Evolutionary conservation across 192 early-diverging fungal species (phyloP).

Genomic region (Podila horticola): DNA sequence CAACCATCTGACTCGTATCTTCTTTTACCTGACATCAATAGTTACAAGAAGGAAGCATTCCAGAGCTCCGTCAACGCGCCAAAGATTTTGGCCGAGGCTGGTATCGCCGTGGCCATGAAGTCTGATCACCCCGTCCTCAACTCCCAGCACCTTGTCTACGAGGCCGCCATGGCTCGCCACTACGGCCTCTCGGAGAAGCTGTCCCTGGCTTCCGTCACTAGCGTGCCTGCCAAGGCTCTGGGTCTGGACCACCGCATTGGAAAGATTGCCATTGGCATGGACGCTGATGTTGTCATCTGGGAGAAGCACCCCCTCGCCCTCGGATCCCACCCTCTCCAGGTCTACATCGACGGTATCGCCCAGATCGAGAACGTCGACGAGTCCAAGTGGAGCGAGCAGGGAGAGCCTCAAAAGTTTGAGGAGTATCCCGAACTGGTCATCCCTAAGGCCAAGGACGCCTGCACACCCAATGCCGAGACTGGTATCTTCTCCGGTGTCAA

Average conservation of each 20-base stretch:
- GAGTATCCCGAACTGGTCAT: slow-evolving; percentile 19
- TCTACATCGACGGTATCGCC: slow-evolving; percentile 77
- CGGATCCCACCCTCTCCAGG: slow-evolving; percentile 78
- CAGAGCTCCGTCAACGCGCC: slow-evolving; percentile 67
- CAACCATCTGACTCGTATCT: not conserved
- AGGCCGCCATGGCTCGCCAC: slow-evolving; percentile 78
- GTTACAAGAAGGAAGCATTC: slow-evolving; percentile 84
- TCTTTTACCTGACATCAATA: not conserved
- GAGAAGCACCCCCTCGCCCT: slow-evolving; percentile 72
- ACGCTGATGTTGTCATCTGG: slow-evolving; percentile 88
- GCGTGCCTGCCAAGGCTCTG: slow-evolving; percentile 73
- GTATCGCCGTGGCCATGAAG: slow-evolving; percentile 80
- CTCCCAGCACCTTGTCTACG: slow-evolving; percentile 77
- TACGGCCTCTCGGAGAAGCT: slow-evolving; percentile 72
- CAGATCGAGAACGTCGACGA: slow-evolving; percentile 59
- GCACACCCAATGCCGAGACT: slow-evolving; percentile 21
- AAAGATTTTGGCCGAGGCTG: slow-evolving; percentile 70
- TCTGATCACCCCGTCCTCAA: slow-evolving; percentile 84
- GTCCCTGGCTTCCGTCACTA: slow-evolving; percentile 73
- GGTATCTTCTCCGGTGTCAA: slow-evolving; percentile 44
- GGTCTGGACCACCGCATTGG: slow-evolving; percentile 78
- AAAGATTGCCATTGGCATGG: slow-evolving; percentile 69
- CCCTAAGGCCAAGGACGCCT: slow-evolving; percentile 37
- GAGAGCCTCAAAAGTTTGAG: slow-evolving; percentile 20
- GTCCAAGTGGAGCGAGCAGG: slow-evolving; percentile 18